Percentiles rank a stretch among this genome's conserved stretches.
These are phyloP conservation scores for Pouteria glomerata DNA, from an alignment of 148 eudicot species.

Conservation along the genomic window DNA sequence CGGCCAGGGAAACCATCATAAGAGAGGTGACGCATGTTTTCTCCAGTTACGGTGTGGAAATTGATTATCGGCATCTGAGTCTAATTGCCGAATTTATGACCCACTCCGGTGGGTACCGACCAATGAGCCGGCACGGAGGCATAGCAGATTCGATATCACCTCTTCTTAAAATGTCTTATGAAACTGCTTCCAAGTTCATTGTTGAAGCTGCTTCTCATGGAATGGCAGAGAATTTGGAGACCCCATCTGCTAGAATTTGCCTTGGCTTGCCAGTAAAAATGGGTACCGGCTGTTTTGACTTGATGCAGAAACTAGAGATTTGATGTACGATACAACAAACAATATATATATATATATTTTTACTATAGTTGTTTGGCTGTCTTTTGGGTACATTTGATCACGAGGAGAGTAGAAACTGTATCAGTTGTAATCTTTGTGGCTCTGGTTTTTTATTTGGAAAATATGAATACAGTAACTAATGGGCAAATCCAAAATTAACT, in stretches of 20 bases:
- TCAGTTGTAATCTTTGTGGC: too few relatives aligned
- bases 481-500: too few relatives aligned
- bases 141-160: slow-evolving; percentile 76
- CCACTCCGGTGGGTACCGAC: slow-evolving; percentile 66
- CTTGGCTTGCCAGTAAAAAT: slow-evolving; percentile 90
- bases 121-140: slow-evolving; percentile 81
- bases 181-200: slow-evolving; percentile 82
- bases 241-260: slow-evolving; percentile 80
- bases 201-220: slow-evolving; percentile 66
- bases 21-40: slow-evolving; percentile 79
- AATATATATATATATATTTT: not conserved
- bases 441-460: too few relatives aligned
- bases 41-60: slow-evolving; percentile 71
- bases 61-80: slow-evolving; percentile 79
- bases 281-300: slow-evolving; percentile 90
- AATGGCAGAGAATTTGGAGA: slow-evolving; percentile 62
- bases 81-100: slow-evolving; percentile 93
- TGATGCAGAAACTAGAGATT: slow-evolving; percentile 67
- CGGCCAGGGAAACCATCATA: slow-evolving; percentile 72
- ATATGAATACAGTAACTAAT: too few relatives aligned
- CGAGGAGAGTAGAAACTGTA: too few relatives aligned
- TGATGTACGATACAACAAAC: slow-evolving; percentile 4
- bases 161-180: slow-evolving; percentile 76
- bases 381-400: too few relatives aligned
- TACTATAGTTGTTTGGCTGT: not conserved